These are phyloP conservation scores for Cryptosporidium sp. DNA, from an alignment of 169 alveolate species.

Conservation along the genomic window DNA sequence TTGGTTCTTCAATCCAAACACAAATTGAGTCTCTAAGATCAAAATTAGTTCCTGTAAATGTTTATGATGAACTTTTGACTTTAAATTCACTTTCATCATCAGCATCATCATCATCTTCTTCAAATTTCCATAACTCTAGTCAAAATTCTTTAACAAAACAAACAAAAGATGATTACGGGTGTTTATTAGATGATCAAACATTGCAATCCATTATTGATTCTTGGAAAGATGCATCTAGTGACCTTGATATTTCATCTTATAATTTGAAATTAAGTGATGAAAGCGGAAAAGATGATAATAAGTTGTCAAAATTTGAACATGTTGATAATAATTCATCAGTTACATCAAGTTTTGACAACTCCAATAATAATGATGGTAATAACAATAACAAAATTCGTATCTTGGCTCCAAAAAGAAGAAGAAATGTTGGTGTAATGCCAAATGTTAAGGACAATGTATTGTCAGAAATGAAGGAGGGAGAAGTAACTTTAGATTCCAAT, in stretches of 20 bases:
- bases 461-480: not conserved
- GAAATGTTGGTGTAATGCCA: not conserved
- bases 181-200: constrained; percentile 31
- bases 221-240: constrained; percentile 75
- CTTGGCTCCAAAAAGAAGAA: constrained; percentile 36
- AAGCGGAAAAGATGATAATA: not conserved
- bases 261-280: not conserved
- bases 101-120: not conserved
- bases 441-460: not conserved
- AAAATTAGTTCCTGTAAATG: constrained; percentile 45
- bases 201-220: constrained; percentile 30
- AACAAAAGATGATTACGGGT: constrained; percentile 59
- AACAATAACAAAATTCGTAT: constrained; percentile 1
- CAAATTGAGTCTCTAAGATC: constrained; percentile 52
- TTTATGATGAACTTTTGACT: constrained; percentile 29
- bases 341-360: not conserved
- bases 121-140: not conserved
- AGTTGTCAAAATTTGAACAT: not conserved
- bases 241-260: constrained; percentile 23
- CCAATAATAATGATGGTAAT: constrained; percentile 1
- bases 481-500: not conserved
- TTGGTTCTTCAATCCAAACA: constrained; percentile 29
- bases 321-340: not conserved
- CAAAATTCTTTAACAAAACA: not conserved
- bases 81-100: not conserved